phyloP scores from a whole-genome alignment of 2,329 filamentous ascomycete genomes.

The Alternaria viburni region DNA sequence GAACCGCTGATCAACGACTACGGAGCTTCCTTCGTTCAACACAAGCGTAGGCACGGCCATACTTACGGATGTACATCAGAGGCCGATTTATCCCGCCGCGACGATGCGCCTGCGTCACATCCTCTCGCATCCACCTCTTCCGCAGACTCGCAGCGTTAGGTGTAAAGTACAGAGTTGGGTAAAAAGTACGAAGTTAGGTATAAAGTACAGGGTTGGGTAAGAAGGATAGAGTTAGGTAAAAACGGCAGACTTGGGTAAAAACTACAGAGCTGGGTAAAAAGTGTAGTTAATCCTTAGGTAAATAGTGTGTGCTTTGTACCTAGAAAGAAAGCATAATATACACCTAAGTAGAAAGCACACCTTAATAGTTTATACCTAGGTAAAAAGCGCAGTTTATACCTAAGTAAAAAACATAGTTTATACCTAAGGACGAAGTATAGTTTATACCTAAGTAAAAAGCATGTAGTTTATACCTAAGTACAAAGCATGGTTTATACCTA shows the following conservation, averaged over 20 bases:
- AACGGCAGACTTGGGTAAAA: background rate
- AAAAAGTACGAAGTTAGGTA: background rate
- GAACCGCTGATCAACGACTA: background rate
- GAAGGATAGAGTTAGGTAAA: no score
- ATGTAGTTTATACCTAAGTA: background rate
- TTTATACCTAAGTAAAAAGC: background rate
- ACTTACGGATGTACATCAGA: background rate
- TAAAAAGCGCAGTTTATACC: background rate
- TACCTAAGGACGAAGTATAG: no score
- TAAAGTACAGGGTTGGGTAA: no score
- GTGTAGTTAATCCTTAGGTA: background rate
- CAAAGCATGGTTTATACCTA: background rate
- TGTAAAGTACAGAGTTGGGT: background rate
- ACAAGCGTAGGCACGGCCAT: background rate
- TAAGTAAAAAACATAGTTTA: background rate
- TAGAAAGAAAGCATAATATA: background rate
- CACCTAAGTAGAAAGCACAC: background rate
- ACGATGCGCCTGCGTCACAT: background rate
- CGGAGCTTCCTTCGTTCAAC: background rate
- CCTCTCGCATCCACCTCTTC: background rate
- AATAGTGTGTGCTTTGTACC: background rate
- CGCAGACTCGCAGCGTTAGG: background rate
- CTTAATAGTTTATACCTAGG: background rate
- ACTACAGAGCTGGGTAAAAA: background rate
- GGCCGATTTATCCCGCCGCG: background rate